A percentile compares a stretch with the other conserved stretches of the same genome.
These are phyloP conservation scores for Ustilago shanxiensis DNA, from an alignment of 1,284 basidiomycete genomes.

Conservation along the genomic window DNA sequence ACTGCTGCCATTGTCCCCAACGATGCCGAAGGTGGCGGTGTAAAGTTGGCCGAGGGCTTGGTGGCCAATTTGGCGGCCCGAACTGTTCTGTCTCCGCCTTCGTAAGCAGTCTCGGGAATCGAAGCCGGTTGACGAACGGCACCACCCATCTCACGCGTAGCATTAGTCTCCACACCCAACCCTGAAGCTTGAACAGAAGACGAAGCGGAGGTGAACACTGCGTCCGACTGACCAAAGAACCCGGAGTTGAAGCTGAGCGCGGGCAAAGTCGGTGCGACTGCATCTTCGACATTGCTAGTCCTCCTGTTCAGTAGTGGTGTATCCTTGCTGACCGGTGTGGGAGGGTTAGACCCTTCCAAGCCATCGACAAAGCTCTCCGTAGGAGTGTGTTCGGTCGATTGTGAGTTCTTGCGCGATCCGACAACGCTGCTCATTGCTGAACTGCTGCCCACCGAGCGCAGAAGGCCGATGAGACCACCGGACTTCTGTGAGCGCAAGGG, in stretches of 20 bases:
- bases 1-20: constrained; percentile 43
- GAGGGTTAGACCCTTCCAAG: constrained; percentile 24
- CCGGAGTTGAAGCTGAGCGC: constrained; percentile 52
- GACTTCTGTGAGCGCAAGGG: constrained; percentile 23
- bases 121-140: background rate
- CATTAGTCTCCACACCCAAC: constrained; percentile 2
- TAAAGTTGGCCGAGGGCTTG: background rate
- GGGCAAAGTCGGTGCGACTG: constrained; percentile 27
- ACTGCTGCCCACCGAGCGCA: constrained; percentile 43
- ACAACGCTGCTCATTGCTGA: constrained; percentile 10
- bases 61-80: background rate
- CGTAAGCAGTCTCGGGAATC: background rate
- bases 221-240: constrained; percentile 43
- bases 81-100: background rate
- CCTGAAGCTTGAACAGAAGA: constrained; percentile 6
- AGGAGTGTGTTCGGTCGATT: constrained; percentile 33
- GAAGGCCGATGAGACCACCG: constrained; percentile 30
- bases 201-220: constrained; percentile 20
- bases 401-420: constrained; percentile 34
- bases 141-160: background rate
- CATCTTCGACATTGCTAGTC: constrained; percentile 1
- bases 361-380: constrained; percentile 24
- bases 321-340: constrained; percentile 53
- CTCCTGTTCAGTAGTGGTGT: constrained; percentile 24
- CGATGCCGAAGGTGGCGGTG: background rate